These are phyloP conservation scores for Dioscorea cayenensis DNA, from an alignment of 116 monocot genomes.

Conservation along the genomic window DNA sequence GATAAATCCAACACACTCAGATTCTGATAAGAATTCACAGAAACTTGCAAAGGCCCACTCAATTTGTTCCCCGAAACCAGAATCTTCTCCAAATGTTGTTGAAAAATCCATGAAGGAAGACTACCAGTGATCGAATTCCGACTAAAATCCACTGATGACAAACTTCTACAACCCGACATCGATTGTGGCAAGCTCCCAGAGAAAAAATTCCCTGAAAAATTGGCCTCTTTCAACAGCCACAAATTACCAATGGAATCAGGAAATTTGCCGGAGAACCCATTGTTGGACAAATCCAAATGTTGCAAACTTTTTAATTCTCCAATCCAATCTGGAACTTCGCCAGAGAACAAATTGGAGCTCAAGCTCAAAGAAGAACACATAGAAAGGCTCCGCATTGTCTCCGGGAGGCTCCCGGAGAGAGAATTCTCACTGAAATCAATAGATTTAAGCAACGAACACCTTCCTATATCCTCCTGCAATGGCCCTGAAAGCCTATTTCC, in stretches of 20 bases:
- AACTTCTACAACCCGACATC: conserved; percentile 26
- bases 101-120: conserved; percentile 64
- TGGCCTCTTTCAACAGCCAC: conserved; percentile 27
- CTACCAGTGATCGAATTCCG: conserved; percentile 43
- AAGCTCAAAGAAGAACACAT: conserved; percentile 27
- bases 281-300: conserved; percentile 42
- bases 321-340: conserved; percentile 52
- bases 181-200: conserved; percentile 59
- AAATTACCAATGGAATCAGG: conserved; percentile 52
- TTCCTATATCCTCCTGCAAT: conserved; percentile 39
- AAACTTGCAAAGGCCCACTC: conserved; percentile 26
- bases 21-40: background rate
- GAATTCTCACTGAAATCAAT: conserved; percentile 44
- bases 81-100: conserved; percentile 38
- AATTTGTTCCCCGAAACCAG: conserved; percentile 43
- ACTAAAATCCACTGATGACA: conserved; percentile 50
- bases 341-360: conserved; percentile 45
- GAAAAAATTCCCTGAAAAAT: conserved; percentile 47
- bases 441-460: conserved; percentile 26
- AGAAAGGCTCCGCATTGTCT: conserved; percentile 34
- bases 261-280: conserved; percentile 43
- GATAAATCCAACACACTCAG: conserved; percentile 56
- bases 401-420: conserved; percentile 41
- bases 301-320: conserved; percentile 40
- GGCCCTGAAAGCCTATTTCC: conserved; percentile 36